A percentile compares a stretch with the other conserved stretches of the same genome.
Evolutionary conservation across 192 early-diverging fungal genomes (phyloP).

Genomic region (Helicostylum pulchrum): DNA sequence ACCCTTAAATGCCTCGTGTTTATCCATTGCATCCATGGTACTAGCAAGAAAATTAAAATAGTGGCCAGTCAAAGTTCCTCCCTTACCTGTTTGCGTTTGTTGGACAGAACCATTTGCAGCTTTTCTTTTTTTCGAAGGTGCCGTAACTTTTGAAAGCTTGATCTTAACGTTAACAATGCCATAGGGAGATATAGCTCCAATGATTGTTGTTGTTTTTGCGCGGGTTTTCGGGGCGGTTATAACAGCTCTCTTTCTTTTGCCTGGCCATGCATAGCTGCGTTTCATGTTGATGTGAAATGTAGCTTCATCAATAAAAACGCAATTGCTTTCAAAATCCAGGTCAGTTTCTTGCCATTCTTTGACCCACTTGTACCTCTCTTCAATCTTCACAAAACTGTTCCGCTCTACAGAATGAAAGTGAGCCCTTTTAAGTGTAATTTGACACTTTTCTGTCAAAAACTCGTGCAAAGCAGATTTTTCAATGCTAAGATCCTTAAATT

Average conservation of each 20-base stretch:
- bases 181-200: slow-evolving; percentile 8
- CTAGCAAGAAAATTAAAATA: slow-evolving; percentile 9
- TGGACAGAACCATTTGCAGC: neutral
- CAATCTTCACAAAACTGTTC: slow-evolving; percentile 10
- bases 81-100: neutral
- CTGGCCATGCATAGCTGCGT: neutral
- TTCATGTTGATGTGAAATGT: slow-evolving; percentile 19
- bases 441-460: no score
- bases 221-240: slow-evolving; percentile 9
- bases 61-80: no score
- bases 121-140: neutral
- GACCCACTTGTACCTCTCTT: slow-evolving; percentile 11
- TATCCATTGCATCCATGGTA: slow-evolving; percentile 14
- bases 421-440: no score
- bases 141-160: neutral
- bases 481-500: no score
- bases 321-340: slow-evolving; percentile 15
- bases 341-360: slow-evolving; percentile 1
- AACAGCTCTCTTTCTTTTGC: slow-evolving; percentile 1
- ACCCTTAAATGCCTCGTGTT: slow-evolving; percentile 16
- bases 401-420: no score
- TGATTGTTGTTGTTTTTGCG: slow-evolving; percentile 8
- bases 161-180: slow-evolving; percentile 7
- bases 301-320: slow-evolving; percentile 22
- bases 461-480: no score